Evolutionary conservation across 129 eudicot species (phyloP).

Genomic region (Ambrosia trifida): DNA sequence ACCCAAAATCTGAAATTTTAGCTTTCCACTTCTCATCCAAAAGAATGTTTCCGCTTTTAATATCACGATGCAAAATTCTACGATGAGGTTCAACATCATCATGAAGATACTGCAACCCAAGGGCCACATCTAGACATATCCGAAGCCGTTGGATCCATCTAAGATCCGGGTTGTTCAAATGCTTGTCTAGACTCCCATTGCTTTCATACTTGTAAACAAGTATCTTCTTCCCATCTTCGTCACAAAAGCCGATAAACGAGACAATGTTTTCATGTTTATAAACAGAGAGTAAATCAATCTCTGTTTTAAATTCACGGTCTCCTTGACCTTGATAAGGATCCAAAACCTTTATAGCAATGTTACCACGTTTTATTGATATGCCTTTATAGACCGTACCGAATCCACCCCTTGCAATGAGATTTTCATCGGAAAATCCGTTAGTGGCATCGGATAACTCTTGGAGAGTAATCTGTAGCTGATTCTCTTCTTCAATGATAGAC

Average conservation of each 20-base stretch:
- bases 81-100: slow-evolving; percentile 12
- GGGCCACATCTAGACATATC: slow-evolving; percentile 23
- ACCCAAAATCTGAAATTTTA: slow-evolving; percentile 7
- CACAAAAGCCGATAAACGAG: slow-evolving; percentile 26
- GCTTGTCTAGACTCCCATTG: slow-evolving; percentile 30
- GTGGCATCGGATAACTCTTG: slow-evolving; percentile 36
- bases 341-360: slow-evolving; percentile 40
- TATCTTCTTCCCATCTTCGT: slow-evolving; percentile 27
- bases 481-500: not conserved
- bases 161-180: slow-evolving; percentile 13
- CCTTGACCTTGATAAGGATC: slow-evolving; percentile 29
- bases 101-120: slow-evolving; percentile 30
- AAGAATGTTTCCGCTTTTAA: slow-evolving; percentile 20
- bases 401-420: slow-evolving; percentile 25
- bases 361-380: slow-evolving; percentile 12
- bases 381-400: slow-evolving; percentile 44
- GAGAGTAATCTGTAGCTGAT: slow-evolving; percentile 29
- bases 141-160: slow-evolving; percentile 37
- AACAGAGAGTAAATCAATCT: slow-evolving; percentile 27
- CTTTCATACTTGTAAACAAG: slow-evolving; percentile 39
- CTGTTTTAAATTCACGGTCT: slow-evolving; percentile 29
- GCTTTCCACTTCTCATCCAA: slow-evolving; percentile 17
- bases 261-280: slow-evolving; percentile 29
- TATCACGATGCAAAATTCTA: slow-evolving; percentile 25
- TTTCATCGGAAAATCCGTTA: slow-evolving; percentile 3